A percentile compares a stretch with the other conserved stretches of the same genome.
Evolutionary conservation across 768 basidiomycete genomes (phyloP).

Genomic region (Podaxis sp.): DNA sequence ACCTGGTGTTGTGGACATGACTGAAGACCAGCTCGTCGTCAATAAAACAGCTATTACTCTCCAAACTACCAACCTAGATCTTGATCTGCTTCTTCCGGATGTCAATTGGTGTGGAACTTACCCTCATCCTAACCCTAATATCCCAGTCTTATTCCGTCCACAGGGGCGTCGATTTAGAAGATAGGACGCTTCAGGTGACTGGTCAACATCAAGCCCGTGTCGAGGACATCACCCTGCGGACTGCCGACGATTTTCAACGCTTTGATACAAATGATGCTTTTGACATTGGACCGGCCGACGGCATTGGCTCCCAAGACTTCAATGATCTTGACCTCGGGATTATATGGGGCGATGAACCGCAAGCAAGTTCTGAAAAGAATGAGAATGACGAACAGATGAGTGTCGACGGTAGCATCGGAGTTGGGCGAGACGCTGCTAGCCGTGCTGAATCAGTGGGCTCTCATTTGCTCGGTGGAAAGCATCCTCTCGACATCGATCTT

Average conservation of each 20-base stretch:
- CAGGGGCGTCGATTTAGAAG: constrained; percentile 82
- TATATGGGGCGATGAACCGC: constrained; percentile 66
- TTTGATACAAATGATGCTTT: constrained; percentile 73
- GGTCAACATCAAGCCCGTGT: constrained; percentile 82
- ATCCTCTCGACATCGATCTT: constrained; percentile 56
- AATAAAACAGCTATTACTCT: constrained; percentile 88
- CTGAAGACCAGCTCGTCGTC: constrained; percentile 88
- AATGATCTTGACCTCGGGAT: constrained; percentile 71
- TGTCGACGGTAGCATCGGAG: constrained; percentile 62
- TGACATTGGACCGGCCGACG: constrained; percentile 75
- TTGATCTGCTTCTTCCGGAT: constrained; percentile 78
- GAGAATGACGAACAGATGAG: constrained; percentile 53
- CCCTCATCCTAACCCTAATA: not conserved
- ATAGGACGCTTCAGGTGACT: constrained; percentile 58
- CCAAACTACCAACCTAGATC: constrained; percentile 71
- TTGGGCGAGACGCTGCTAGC: constrained; percentile 68
- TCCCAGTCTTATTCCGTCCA: constrained; percentile 13
- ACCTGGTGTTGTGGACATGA: constrained; percentile 93
- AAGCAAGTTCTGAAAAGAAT: constrained; percentile 31
- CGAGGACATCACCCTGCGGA: constrained; percentile 86
- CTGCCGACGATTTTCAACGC: constrained; percentile 66
- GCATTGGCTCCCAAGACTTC: constrained; percentile 85
- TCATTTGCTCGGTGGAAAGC: constrained; percentile 50
- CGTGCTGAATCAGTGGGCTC: constrained; percentile 61
- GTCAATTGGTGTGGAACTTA: constrained; percentile 60